phyloP scores from a whole-genome alignment of 805 yeast species.

The Saccharomycopsis fodiens region DNA sequence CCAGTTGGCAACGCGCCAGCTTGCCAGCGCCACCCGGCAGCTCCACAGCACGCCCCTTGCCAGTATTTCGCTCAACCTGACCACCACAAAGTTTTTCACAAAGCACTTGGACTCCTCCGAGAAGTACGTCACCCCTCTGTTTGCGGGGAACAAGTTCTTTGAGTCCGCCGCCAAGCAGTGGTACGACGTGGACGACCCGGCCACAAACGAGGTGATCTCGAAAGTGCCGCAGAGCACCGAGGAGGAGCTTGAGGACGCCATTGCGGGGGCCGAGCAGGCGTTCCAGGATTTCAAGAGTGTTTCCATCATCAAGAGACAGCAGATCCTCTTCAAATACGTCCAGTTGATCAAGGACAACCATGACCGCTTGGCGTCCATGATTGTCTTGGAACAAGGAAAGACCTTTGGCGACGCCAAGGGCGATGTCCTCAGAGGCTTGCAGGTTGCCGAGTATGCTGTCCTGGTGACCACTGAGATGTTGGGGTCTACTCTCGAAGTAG shows the following conservation, averaged over 20 bases:
- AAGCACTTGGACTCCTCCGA: slow-evolving; percentile 23
- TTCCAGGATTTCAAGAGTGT: slow-evolving; percentile 48
- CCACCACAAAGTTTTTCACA: not conserved
- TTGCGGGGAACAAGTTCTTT: slow-evolving; percentile 38
- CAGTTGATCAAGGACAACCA: slow-evolving; percentile 54
- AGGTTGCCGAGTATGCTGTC: slow-evolving; percentile 65
- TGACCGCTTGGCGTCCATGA: slow-evolving; percentile 58
- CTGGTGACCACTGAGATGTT: slow-evolving; percentile 55
- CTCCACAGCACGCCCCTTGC: too few species aligned
- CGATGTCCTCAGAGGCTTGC: slow-evolving; percentile 67
- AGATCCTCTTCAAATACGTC: slow-evolving; percentile 61
- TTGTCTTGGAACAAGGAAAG: slow-evolving; percentile 71
- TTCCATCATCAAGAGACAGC: slow-evolving; percentile 44
- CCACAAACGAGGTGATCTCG: slow-evolving; percentile 58
- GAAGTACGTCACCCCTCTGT: slow-evolving; percentile 45
- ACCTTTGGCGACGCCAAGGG: slow-evolving; percentile 70
- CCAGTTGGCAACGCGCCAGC: too few species aligned
- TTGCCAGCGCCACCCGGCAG: too few species aligned
- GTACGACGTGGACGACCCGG: slow-evolving; percentile 71
- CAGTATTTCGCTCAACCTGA: slow-evolving; percentile 3
- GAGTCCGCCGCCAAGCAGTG: slow-evolving; percentile 44
- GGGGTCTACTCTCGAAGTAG: slow-evolving; percentile 59
- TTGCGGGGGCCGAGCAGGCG: slow-evolving; percentile 56
- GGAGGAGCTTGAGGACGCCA: slow-evolving; percentile 57
- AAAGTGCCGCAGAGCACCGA: slow-evolving; percentile 68